Evolutionary conservation across 2,329 filamentous ascomycete genomes (phyloP), one percentile per base, ranked within the genome.

Genomic region (Bipolaris sorokiniana): DNA sequence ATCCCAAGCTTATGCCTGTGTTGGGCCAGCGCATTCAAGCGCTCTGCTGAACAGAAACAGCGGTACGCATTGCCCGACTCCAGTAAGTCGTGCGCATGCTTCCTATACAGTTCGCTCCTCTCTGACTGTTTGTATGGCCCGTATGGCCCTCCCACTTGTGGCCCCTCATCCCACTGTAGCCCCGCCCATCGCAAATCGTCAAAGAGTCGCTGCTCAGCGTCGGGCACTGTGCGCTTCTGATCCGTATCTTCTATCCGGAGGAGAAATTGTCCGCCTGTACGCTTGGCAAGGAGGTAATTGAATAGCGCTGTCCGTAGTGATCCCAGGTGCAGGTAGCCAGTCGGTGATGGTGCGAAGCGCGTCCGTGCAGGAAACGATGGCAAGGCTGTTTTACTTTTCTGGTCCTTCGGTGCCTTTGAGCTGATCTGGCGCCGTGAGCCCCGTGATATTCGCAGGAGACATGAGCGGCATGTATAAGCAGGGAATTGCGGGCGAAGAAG

Each of bases 191-290:
- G 82, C 51, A 99, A 78, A 72, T 98, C 94, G 56, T 89, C 80
- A 63, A 89, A 90, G 3, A 99, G 79, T 53, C 88, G 85, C 58
- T 88, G 76, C 74, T 97, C 92, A 1, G 95, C 92, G 71, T 89
- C 92, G 0, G 82, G 78, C 3, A 98, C 87, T 7, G 94, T 88
- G 58, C 95, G 87, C 79, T 89, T 91, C 83, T 91, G 90, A 77
- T 98, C 95, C 4, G 95, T 99, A 75, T 99, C 95, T 79, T 99
- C 95, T 62, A 99, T 88, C 9, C 95, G 87, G 48, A 99, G 80
- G 10, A 99, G 78, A 69, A 99, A 99, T 74, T 96, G 90, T 6
- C 95, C 95, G 4, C 90, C 88, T 0, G 95, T 97, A 2, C 89
- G 87, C 69, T 88, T 90, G 0, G 95, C 93, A n/a, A 96, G 83